A percentile compares a stretch with the other conserved stretches of the same genome.
Evolutionary conservation across 345 rosid genomes (phyloP).

Genomic region (Raphanus sativus): DNA sequence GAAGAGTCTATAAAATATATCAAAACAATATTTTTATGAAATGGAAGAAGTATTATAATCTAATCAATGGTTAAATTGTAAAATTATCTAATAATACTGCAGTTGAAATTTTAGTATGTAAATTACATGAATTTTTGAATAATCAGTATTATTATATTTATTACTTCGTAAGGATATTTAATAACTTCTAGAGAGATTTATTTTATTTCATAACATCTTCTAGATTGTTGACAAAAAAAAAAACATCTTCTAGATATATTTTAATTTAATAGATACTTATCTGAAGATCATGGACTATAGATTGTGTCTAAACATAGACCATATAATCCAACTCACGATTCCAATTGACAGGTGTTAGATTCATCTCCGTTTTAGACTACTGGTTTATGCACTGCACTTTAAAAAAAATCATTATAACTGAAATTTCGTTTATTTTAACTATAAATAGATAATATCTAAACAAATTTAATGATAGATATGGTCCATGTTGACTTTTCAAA

Average conservation of each 20-base stretch:
- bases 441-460: too few species aligned
- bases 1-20: too few species aligned
- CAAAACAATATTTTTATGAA: too few species aligned
- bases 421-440: too few species aligned
- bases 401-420: too few species aligned
- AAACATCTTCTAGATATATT: neutral
- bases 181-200: neutral
- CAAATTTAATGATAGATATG: neutral
- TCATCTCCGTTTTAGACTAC: neutral
- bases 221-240: neutral
- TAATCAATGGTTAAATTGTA: too few species aligned
- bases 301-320: neutral
- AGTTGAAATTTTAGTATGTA: neutral
- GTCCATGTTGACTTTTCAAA: neutral
- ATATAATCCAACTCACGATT: neutral
- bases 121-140: neutral
- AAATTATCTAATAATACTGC: neutral
- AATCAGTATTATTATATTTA: neutral
- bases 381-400: too few species aligned
- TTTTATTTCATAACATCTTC: neutral
- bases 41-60: too few species aligned
- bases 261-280: neutral
- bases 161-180: neutral
- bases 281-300: neutral
- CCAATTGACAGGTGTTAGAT: neutral